A percentile compares a stretch with the other conserved stretches of the same genome.
phyloP scores from a whole-genome alignment of 805 yeast species.

The Sugiyamaella marilandica region DNA sequence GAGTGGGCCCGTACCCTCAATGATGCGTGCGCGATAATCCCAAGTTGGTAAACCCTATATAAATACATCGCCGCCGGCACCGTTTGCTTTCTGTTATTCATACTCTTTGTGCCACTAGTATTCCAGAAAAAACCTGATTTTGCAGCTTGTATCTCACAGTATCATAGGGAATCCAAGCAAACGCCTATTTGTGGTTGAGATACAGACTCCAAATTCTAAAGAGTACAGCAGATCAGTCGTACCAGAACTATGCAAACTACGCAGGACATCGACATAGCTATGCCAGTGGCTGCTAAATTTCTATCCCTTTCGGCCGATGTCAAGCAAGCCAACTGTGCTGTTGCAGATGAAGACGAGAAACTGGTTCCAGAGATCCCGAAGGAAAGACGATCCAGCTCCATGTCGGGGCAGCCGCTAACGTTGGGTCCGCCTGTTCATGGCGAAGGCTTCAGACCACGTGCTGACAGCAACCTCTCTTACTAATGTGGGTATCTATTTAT shows the following conservation, averaged over 20 bases:
- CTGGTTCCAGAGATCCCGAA: constrained; percentile 9
- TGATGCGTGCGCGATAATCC: neutral
- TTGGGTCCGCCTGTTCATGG: constrained; percentile 16
- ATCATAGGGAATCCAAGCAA: too few relatives aligned
- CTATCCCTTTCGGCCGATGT: constrained; percentile 3
- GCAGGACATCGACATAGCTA: neutral
- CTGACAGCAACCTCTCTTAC: constrained; percentile 11
- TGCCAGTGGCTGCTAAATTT: neutral
- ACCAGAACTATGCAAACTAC: neutral
- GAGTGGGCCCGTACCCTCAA: neutral
- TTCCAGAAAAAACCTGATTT: too few relatives aligned
- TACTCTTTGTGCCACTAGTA: too few relatives aligned
- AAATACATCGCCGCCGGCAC: neutral
- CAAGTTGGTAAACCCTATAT: neutral
- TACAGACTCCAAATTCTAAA: too few relatives aligned
- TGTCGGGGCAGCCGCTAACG: constrained; percentile 10
- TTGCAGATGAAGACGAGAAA: constrained; percentile 7
- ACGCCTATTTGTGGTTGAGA: too few relatives aligned
- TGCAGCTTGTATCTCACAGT: too few relatives aligned
- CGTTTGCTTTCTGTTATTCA: neutral
- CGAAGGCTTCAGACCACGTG: constrained; percentile 18
- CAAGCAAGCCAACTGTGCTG: constrained; percentile 6
- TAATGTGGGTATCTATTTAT: neutral
- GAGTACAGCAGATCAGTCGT: too few relatives aligned
- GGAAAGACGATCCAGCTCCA: constrained; percentile 12